Evolutionary conservation across 1,284 basidiomycete genomes (phyloP), one percentile per base, ranked within the genome.

Genomic region (Ganoderma boninense): DNA sequence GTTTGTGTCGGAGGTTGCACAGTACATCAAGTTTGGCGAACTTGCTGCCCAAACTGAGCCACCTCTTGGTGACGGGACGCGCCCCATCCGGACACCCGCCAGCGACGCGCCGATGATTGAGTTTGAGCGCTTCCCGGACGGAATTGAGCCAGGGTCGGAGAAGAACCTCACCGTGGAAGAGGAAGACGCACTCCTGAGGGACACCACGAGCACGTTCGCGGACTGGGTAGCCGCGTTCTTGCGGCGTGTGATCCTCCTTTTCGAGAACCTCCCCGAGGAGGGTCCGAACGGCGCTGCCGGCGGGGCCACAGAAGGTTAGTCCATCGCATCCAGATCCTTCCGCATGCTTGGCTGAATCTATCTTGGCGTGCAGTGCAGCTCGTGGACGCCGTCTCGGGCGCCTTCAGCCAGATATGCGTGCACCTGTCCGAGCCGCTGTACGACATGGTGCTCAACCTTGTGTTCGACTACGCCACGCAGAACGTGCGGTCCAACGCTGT

Each of bases 251-350:
- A 90, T 98, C 61, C 87, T 93, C 46, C 83, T 98, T 4, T 90
- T 97, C 73, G 94, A 96, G 79, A 95, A 96, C 77, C 85, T 98
- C 40, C 96, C 96, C 0, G 95, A 97, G 72, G 95, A 95, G 80
- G 90, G 91, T 0, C 84, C 84, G 2, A 82, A 86, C 69, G 88
- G 88, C 4, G 80, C 82, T n/a, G 87, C 88, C 16, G 89, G 89
- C 23, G 85, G 83, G 11, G 79, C 87, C 26, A 88, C 86, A 6
- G 92, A 93, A 87, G 85, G 91, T 91, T 72, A 57, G 77, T 67
- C 49, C 35, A 35, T 35, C 26, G 18, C 32, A 16, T 38, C 35
- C n/a, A 62, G 40, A 26, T 62, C 60, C 60, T 26, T 44, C 11
- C 29, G 40, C 0, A 8, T 46, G n/a, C 46, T n/a, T 52, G 8